Evolutionary conservation across 495 filamentous ascomycete species (phyloP).

Genomic region (Penicillium samsonianum): DNA sequence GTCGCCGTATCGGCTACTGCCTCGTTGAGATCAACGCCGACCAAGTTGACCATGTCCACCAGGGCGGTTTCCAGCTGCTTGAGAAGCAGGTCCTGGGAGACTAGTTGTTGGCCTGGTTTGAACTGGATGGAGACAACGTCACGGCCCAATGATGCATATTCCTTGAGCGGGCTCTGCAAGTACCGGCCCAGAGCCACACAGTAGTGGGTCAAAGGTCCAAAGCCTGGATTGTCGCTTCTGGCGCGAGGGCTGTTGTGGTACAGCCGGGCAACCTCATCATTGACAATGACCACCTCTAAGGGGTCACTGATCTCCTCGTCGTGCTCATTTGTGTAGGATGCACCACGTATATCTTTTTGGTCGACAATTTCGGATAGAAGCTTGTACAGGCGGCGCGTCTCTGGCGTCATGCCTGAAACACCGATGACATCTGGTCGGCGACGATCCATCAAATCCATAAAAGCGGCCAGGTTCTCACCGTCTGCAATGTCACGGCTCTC

Average conservation of each 20-base stretch:
- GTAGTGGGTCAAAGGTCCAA: slow-evolving; percentile 76
- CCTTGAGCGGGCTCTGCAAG: slow-evolving; percentile 89
- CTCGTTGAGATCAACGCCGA: slow-evolving; percentile 92
- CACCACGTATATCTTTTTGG: slow-evolving; percentile 69
- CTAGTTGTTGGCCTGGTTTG: slow-evolving; percentile 83
- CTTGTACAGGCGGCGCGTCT: slow-evolving; percentile 80
- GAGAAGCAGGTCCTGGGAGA: slow-evolving; percentile 80
- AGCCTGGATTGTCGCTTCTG: slow-evolving; percentile 74
- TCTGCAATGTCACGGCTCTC: slow-evolving; percentile 62
- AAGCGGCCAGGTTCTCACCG: slow-evolving; percentile 60
- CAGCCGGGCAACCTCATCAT: slow-evolving; percentile 91
- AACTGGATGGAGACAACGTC: slow-evolving; percentile 86
- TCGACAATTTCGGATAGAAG: slow-evolving; percentile 74
- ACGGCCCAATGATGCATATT: slow-evolving; percentile 88
- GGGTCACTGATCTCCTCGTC: slow-evolving; percentile 63
- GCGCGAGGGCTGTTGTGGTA: slow-evolving; percentile 89
- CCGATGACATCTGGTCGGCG: slow-evolving; percentile 87
- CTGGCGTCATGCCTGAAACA: slow-evolving; percentile 85
- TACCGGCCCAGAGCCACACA: slow-evolving; percentile 87
- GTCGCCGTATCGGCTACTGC: slow-evolving; percentile 75
- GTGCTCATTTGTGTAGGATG: slow-evolving; percentile 67
- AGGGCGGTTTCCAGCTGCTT: slow-evolving; percentile 88
- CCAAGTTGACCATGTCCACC: slow-evolving; percentile 97
- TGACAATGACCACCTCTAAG: slow-evolving; percentile 86
- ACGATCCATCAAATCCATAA: slow-evolving; percentile 72